phyloP scores from a whole-genome alignment of 306 rosid species.

The Sindora glabra region DNA sequence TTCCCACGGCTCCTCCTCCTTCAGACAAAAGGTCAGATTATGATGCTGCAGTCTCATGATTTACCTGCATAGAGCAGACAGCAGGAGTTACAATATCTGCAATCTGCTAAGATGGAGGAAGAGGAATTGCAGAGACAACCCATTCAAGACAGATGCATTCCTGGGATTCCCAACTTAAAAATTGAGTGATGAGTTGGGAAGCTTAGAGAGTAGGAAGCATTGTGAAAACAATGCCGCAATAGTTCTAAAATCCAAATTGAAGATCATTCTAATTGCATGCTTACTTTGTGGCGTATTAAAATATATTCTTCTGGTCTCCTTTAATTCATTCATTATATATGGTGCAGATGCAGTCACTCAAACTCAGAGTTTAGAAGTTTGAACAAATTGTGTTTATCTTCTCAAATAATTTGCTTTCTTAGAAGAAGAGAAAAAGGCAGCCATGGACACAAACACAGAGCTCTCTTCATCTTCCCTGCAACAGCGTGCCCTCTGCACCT shows the following conservation, averaged over 20 bases:
- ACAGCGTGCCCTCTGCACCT: slow-evolving; percentile 19
- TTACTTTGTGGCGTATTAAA: not conserved
- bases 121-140: not conserved
- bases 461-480: slow-evolving; percentile 13
- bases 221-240: not conserved
- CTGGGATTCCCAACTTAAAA: too few relatives aligned
- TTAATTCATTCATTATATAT: not conserved
- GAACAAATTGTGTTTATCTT: not conserved
- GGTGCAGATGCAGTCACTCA: not conserved
- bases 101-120: not conserved
- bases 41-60: too few relatives aligned
- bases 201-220: slow-evolving; percentile 10
- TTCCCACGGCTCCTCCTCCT: not conserved
- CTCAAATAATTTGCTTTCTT: not conserved
- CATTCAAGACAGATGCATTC: too few relatives aligned
- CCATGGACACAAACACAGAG: not conserved
- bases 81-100: too few relatives aligned
- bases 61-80: too few relatives aligned
- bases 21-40: not conserved
- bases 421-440: slow-evolving; percentile 4
- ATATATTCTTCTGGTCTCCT: not conserved
- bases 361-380: not conserved
- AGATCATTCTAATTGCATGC: not conserved
- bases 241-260: slow-evolving; percentile 3
- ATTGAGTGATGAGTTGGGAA: too few relatives aligned